Percentiles rank a stretch among this genome's conserved stretches.
phyloP scores from a whole-genome alignment of 2,329 filamentous ascomycete species.

The Diplodia intermedia region DNA sequence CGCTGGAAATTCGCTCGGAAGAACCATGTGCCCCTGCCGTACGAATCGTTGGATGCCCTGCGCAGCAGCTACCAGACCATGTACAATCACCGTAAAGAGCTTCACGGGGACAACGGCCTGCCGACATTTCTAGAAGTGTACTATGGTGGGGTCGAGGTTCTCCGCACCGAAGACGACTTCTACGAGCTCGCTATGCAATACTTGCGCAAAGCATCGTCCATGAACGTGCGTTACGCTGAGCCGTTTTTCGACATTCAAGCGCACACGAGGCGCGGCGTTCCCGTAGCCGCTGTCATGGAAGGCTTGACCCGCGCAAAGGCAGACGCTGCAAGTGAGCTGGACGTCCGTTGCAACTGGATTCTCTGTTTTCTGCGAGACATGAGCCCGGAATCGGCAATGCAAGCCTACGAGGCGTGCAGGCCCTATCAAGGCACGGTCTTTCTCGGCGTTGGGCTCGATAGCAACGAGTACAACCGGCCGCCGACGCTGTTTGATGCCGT shows the following conservation, averaged over 20 bases:
- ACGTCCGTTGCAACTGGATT: slow-evolving; percentile 45
- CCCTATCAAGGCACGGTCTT: slow-evolving; percentile 55
- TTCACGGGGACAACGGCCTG: slow-evolving; percentile 38
- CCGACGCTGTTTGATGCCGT: slow-evolving; percentile 54
- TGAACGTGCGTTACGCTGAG: slow-evolving; percentile 53
- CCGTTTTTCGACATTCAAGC: slow-evolving; percentile 55
- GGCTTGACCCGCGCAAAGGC: slow-evolving; percentile 43
- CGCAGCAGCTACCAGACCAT: slow-evolving; percentile 33
- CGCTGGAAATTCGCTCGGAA: slow-evolving; percentile 53
- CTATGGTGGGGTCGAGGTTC: slow-evolving; percentile 41
- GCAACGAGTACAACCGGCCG: slow-evolving; percentile 56
- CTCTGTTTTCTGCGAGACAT: slow-evolving; percentile 55
- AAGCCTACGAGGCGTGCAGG: slow-evolving; percentile 49
- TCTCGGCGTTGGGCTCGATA: slow-evolving; percentile 55
- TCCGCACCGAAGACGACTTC: slow-evolving; percentile 49
- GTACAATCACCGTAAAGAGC: slow-evolving; percentile 36
- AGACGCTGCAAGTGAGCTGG: slow-evolving; percentile 33
- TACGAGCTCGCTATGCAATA: slow-evolving; percentile 53
- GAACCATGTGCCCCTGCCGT: slow-evolving; percentile 40
- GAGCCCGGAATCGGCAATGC: slow-evolving; percentile 48
- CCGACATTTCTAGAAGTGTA: slow-evolving; percentile 41
- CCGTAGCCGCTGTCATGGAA: slow-evolving; percentile 44
- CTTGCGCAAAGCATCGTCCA: slow-evolving; percentile 41
- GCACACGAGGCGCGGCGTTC: slow-evolving; percentile 49
- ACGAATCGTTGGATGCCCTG: background rate